Conservation (phyloP, 208 protist species). For the Strigomonas oncopelti region DNA sequence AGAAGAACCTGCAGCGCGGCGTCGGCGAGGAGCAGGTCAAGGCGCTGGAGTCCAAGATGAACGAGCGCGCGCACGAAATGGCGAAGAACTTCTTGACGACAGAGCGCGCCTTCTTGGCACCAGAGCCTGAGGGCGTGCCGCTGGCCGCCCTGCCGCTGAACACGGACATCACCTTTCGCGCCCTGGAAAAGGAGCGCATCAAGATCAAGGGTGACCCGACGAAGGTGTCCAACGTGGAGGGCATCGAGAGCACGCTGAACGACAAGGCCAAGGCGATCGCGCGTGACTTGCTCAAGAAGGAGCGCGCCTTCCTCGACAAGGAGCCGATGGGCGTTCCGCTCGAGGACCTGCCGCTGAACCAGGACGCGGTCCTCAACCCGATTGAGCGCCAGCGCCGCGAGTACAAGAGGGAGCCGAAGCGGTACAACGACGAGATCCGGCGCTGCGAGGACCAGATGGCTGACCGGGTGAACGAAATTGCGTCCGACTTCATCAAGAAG, state of each 20-base stretch:
- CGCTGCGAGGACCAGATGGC: constrained; percentile 60
- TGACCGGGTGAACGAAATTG: constrained; percentile 64
- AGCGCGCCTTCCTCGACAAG: constrained; percentile 79
- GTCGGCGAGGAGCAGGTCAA: constrained; percentile 38
- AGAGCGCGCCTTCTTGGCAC: constrained; percentile 72
- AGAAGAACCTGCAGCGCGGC: constrained; percentile 45
- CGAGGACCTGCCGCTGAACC: constrained; percentile 74
- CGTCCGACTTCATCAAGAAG: constrained; percentile 49
- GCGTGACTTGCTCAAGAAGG: constrained; percentile 54
- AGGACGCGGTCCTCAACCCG: constrained; percentile 56
- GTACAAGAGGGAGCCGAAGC: constrained; percentile 36
- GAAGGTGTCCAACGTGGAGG: constrained; percentile 22
- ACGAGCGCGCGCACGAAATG: constrained; percentile 60
- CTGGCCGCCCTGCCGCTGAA: constrained; percentile 67
- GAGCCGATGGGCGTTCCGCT: constrained; percentile 79
- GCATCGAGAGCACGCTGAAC: constrained; percentile 53
- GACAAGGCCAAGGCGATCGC: constrained; percentile 44
- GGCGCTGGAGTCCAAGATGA: constrained; percentile 65
- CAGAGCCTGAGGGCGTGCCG: constrained; percentile 74
- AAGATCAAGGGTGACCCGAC: constrained; percentile 60
- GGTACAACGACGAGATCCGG: constrained; percentile 48
- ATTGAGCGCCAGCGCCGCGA: constrained; percentile 59
- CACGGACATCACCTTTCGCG: constrained; percentile 54
- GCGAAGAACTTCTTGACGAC: constrained; percentile 46
- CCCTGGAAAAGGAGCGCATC: constrained; percentile 40